These are phyloP conservation scores for Lipomyces sp. DNA, from an alignment of 805 yeast genomes.

Conservation along the genomic window DNA sequence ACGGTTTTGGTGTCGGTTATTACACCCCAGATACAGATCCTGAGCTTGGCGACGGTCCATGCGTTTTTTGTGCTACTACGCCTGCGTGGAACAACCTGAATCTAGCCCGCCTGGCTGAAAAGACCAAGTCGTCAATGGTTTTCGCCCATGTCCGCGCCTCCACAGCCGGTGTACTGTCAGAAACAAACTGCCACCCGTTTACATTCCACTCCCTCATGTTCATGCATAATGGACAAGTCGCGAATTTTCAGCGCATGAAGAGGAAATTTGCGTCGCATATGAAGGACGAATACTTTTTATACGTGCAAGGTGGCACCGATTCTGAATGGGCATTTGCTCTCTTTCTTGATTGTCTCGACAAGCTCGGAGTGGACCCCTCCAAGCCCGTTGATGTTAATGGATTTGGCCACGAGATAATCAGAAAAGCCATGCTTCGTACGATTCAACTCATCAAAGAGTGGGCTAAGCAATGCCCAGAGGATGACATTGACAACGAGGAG, in stretches of 20 bases:
- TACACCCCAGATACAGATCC: slow-evolving; percentile 63
- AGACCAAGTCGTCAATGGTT: slow-evolving; percentile 80
- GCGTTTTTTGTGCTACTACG: slow-evolving; percentile 91
- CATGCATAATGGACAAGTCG: slow-evolving; percentile 91
- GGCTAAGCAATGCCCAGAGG: slow-evolving; percentile 65
- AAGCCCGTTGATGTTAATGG: slow-evolving; percentile 53
- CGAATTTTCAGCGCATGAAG: slow-evolving; percentile 74
- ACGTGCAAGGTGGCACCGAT: slow-evolving; percentile 92
- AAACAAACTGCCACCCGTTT: slow-evolving; percentile 97
- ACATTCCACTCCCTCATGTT: slow-evolving; percentile 85
- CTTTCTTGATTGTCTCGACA: slow-evolving; percentile 73
- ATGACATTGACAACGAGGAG: slow-evolving; percentile 50
- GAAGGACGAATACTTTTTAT: slow-evolving; percentile 76
- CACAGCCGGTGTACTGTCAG: slow-evolving; percentile 90
- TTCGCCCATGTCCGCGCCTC: slow-evolving; percentile 97
- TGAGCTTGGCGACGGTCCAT: slow-evolving; percentile 71
- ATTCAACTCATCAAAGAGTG: slow-evolving; percentile 77
- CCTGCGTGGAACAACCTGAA: slow-evolving; percentile 98
- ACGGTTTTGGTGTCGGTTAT: slow-evolving; percentile 97
- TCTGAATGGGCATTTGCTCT: slow-evolving; percentile 94
- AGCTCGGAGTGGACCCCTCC: slow-evolving; percentile 75
- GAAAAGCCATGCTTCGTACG: slow-evolving; percentile 73
- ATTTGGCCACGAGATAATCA: slow-evolving; percentile 52
- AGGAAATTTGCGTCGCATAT: slow-evolving; percentile 71
- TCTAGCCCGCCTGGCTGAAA: slow-evolving; percentile 79